phyloP scores from a whole-genome alignment of 2,329 filamentous ascomycete genomes.

The Arthrobotrys megalospora region DNA sequence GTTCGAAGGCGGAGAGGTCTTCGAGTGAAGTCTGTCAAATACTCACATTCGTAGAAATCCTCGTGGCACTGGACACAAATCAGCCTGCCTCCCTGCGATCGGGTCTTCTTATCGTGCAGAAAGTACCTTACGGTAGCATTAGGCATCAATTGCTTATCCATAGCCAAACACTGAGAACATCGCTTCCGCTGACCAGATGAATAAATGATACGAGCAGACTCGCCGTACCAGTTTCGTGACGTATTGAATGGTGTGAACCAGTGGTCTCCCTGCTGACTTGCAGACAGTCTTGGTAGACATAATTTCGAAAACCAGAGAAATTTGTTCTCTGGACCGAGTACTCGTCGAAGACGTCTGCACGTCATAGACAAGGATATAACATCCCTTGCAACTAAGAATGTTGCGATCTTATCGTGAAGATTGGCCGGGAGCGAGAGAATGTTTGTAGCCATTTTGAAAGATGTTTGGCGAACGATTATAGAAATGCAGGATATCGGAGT shows the following conservation, averaged over 20 bases:
- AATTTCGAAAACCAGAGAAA: slow-evolving; percentile 1
- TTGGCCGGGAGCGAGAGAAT: neutral
- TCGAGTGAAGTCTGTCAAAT: neutral
- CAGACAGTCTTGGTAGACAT: neutral
- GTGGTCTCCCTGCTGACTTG: neutral
- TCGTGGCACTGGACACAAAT: neutral
- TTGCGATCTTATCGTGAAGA: neutral
- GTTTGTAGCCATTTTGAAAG: neutral
- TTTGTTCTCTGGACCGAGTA: neutral
- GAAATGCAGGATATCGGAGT: too few species aligned
- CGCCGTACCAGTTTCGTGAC: neutral
- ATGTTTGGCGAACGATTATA: too few species aligned
- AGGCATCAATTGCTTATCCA: neutral
- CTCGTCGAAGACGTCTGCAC: neutral
- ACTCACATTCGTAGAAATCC: neutral
- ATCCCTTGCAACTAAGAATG: neutral
- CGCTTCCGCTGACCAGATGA: neutral
- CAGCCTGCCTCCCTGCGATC: neutral
- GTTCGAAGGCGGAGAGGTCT: too few species aligned
- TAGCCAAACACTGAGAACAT: neutral
- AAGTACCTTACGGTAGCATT: neutral
- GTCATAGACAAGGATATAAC: neutral
- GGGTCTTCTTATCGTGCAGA: neutral
- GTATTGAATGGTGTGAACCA: neutral
- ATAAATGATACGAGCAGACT: neutral